Conservation (phyloP, 2,329 filamentous ascomycete species). For the Rutstroemia sp. region DNA sequence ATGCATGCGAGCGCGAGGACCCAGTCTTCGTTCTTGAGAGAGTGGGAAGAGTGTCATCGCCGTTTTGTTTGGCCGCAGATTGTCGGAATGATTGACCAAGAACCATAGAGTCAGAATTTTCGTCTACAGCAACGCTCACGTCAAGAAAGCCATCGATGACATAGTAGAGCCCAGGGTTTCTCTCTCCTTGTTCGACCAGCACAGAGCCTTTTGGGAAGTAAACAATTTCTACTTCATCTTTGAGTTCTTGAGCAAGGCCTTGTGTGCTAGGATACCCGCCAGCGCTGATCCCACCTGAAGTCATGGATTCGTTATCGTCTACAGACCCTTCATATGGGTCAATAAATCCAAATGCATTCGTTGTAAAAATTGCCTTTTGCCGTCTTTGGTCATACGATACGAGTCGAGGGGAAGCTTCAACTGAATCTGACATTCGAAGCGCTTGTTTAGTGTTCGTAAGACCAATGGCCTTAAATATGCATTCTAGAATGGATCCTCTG, state of each 20-base stretch:
- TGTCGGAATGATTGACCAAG: conserved; percentile 22
- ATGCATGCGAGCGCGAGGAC: conserved; percentile 30
- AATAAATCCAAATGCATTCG: conserved; percentile 83
- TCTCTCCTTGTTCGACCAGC: conserved; percentile 90
- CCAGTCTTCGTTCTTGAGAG: conserved; percentile 38
- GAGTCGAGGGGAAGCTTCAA: conserved; percentile 77
- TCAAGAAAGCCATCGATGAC: conserved; percentile 96
- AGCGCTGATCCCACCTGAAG: conserved; percentile 59
- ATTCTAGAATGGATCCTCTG: conserved; percentile 82
- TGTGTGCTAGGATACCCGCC: conserved; percentile 55
- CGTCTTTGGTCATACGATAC: conserved; percentile 76
- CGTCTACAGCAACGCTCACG: conserved; percentile 70
- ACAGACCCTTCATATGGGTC: conserved; percentile 69
- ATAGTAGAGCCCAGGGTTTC: conserved; percentile 95
- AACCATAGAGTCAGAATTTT: conserved; percentile 24
- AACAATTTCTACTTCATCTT: conserved; percentile 91
- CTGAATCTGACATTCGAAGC: conserved; percentile 62
- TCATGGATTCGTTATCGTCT: conserved; percentile 82
- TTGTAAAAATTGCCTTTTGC: conserved; percentile 72
- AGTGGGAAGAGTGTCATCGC: conserved; percentile 35
- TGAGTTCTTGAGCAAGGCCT: conserved; percentile 67
- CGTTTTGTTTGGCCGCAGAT: conserved; percentile 15
- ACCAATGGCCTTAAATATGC: conserved; percentile 91
- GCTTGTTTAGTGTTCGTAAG: conserved; percentile 61
- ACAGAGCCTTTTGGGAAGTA: conserved; percentile 94